Evolutionary conservation across 2,329 filamentous ascomycete genomes (phyloP).

Genomic region (Colletotrichum musicola): DNA sequence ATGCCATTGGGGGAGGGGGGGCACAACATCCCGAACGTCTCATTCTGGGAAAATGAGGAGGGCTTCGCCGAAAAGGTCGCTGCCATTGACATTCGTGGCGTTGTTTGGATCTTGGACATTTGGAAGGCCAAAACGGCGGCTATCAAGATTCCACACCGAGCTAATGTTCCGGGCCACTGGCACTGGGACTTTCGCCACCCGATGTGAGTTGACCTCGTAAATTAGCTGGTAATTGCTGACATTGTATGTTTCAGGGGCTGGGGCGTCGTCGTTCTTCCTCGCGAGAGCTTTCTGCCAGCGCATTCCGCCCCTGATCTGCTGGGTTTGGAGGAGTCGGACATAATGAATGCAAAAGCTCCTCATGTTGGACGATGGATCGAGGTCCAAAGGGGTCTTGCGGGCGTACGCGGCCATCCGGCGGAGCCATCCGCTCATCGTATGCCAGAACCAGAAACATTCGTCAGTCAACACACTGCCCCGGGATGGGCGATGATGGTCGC

Average conservation of each 20-base stretch:
- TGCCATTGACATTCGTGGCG: constrained; percentile 64
- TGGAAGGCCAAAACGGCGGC: constrained; percentile 54
- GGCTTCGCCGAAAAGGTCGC: constrained; percentile 64
- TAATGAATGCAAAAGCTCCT: constrained; percentile 26
- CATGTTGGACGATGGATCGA: constrained; percentile 34
- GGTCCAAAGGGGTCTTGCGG: constrained; percentile 26
- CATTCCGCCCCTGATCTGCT: constrained; percentile 29
- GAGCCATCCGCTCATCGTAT: constrained; percentile 11
- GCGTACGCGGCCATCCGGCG: constrained; percentile 35
- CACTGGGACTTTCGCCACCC: constrained; percentile 39
- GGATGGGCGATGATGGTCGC: not conserved
- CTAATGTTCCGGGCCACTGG: constrained; percentile 34
- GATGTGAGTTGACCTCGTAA: constrained; percentile 4
- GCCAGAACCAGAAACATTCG: constrained; percentile 20
- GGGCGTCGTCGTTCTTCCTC: constrained; percentile 62
- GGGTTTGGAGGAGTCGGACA: constrained; percentile 12
- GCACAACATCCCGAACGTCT: constrained; percentile 66
- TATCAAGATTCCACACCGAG: constrained; percentile 30
- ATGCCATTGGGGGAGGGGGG: constrained; percentile 55
- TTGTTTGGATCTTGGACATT: constrained; percentile 64
- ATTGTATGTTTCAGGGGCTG: constrained; percentile 53
- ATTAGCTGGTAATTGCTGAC: not conserved
- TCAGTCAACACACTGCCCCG: not conserved
- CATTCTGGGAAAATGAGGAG: constrained; percentile 59
- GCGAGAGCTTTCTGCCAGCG: constrained; percentile 57